phyloP scores from a whole-genome alignment of 192 early-diverging fungal species.

The Rhizophagus clarus region DNA sequence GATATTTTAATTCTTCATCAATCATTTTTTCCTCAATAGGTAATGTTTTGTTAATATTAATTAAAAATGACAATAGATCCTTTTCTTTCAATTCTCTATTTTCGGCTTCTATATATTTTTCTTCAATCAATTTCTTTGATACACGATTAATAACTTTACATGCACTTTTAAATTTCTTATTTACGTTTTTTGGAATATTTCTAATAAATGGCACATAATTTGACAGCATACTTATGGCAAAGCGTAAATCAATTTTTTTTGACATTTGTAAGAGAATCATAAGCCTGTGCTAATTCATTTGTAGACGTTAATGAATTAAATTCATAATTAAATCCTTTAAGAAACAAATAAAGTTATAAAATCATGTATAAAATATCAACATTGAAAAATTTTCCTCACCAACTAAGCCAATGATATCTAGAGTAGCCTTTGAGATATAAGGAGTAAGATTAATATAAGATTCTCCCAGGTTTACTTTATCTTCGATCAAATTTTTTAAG shows the following conservation, averaged over 20 bases:
- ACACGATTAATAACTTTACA: slow-evolving; percentile 36
- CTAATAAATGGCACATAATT: slow-evolving; percentile 27
- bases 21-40: slow-evolving; percentile 42
- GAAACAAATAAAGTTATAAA: neutral
- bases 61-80: slow-evolving; percentile 50
- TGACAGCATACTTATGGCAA: too few relatives aligned
- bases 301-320: slow-evolving; percentile 44
- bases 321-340: slow-evolving; percentile 48
- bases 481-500: slow-evolving; percentile 42
- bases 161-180: neutral
- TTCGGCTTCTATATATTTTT: slow-evolving; percentile 33
- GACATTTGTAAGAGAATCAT: slow-evolving; percentile 44
- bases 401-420: slow-evolving; percentile 50
- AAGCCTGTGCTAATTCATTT: slow-evolving; percentile 49
- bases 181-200: slow-evolving; percentile 31
- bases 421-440: slow-evolving; percentile 41
- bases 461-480: slow-evolving; percentile 28
- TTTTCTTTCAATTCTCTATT: slow-evolving; percentile 29
- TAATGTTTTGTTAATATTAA: slow-evolving; percentile 45
- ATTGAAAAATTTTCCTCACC: slow-evolving; percentile 22
- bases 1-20: slow-evolving; percentile 50
- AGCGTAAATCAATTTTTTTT: too few relatives aligned
- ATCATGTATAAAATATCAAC: neutral
- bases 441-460: slow-evolving; percentile 41
- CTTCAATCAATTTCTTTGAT: slow-evolving; percentile 40